A percentile compares a stretch with the other conserved stretches of the same genome.
Evolutionary conservation across 2,329 filamentous ascomycete species (phyloP).

Genomic region (Boeremia lycopersici): DNA sequence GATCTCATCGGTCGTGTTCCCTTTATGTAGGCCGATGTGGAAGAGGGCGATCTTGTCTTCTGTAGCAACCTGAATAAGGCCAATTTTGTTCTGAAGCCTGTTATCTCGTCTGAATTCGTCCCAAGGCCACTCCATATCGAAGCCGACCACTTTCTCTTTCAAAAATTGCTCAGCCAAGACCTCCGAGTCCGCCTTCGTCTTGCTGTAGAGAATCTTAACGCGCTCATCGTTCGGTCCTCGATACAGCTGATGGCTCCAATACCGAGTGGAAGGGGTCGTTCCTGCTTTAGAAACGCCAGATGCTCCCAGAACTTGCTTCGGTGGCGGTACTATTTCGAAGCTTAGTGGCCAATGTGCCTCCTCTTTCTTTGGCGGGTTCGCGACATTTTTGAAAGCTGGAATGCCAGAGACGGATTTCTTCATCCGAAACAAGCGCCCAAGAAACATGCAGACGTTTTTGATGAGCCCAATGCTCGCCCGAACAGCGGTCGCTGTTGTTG

Average conservation of each 20-base stretch:
- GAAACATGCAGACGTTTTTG: background rate
- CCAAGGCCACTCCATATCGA: constrained; percentile 84
- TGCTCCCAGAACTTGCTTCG: constrained; percentile 15
- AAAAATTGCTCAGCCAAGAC: constrained; percentile 69
- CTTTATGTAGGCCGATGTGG: constrained; percentile 69
- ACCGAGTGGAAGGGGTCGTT: constrained; percentile 38
- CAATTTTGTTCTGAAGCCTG: constrained; percentile 71
- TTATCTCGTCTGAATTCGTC: constrained; percentile 54
- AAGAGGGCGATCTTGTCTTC: constrained; percentile 79
- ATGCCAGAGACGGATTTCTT: background rate
- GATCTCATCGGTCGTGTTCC: constrained; percentile 57
- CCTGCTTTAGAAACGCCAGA: constrained; percentile 11
- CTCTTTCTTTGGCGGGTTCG: background rate
- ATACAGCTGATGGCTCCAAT: constrained; percentile 74
- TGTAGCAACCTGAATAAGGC: constrained; percentile 81
- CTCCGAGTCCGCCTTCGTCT: constrained; percentile 69
- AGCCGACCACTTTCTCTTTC: constrained; percentile 74
- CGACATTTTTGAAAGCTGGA: background rate
- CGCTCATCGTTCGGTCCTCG: constrained; percentile 59
- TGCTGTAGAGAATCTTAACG: constrained; percentile 80
- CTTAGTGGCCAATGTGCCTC: constrained; percentile 28
- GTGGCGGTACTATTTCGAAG: constrained; percentile 23
- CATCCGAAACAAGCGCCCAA: background rate
- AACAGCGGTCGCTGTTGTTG: background rate
- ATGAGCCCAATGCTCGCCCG: background rate